phyloP scores from a whole-genome alignment of 2,329 filamentous ascomycete species.

The Tricladium varicosporioides region DNA sequence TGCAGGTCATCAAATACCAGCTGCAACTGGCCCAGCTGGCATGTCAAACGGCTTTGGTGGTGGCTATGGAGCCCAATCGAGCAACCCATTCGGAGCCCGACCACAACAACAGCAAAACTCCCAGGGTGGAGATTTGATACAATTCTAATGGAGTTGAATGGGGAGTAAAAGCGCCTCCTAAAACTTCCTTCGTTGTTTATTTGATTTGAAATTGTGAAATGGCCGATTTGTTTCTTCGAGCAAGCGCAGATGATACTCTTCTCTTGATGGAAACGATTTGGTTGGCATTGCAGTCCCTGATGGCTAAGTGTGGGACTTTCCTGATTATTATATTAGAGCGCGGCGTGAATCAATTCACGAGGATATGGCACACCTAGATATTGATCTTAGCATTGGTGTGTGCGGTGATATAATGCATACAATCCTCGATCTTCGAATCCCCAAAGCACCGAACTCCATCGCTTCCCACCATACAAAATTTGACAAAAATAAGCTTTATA shows the following conservation, averaged over 20 bases:
- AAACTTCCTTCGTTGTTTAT: slow-evolving; percentile 1
- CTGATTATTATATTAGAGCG: slow-evolving; percentile 22
- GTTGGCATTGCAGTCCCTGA: slow-evolving; percentile 15
- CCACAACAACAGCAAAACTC: slow-evolving; percentile 41
- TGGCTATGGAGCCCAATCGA: slow-evolving; percentile 36
- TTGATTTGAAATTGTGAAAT: slow-evolving; percentile 3
- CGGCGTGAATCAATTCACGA: slow-evolving; percentile 25
- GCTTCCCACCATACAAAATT: slow-evolving; percentile 6
- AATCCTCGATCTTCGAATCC: neutral
- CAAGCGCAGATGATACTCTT: slow-evolving; percentile 24
- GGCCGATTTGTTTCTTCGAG: slow-evolving; percentile 18
- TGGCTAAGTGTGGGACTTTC: slow-evolving; percentile 17
- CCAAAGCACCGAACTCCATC: slow-evolving; percentile 10
- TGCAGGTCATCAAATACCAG: slow-evolving; percentile 45
- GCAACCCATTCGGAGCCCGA: slow-evolving; percentile 57
- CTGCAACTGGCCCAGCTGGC: slow-evolving; percentile 55
- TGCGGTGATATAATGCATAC: slow-evolving; percentile 6
- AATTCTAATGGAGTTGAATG: slow-evolving; percentile 25
- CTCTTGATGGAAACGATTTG: slow-evolving; percentile 14
- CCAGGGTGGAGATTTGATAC: slow-evolving; percentile 31
- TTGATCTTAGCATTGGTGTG: slow-evolving; percentile 2
- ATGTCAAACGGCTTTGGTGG: slow-evolving; percentile 48
- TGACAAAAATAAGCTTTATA: neutral
- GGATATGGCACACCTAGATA: slow-evolving; percentile 14
- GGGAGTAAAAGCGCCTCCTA: neutral